phyloP scores from a whole-genome alignment of 2,329 filamentous ascomycete genomes.

The Apiospora sp. region DNA sequence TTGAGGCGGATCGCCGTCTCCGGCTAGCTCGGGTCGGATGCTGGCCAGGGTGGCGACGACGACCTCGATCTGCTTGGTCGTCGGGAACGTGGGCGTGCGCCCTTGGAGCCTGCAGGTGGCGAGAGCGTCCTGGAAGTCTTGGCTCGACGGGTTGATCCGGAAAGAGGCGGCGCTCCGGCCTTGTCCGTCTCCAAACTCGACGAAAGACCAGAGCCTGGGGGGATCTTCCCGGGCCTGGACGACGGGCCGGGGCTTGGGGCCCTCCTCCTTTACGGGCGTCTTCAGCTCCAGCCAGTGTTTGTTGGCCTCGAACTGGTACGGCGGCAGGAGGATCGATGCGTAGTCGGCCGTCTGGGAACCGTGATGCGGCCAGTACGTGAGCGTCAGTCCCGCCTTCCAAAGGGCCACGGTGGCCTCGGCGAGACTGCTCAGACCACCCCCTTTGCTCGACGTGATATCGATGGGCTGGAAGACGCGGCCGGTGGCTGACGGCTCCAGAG shows the following conservation, averaged over 20 bases:
- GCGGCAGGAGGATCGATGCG: constrained; percentile 43
- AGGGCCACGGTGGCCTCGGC: constrained; percentile 40
- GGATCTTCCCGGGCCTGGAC: not conserved
- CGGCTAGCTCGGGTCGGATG: constrained; percentile 32
- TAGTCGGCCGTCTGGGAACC: constrained; percentile 36
- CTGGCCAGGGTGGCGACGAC: constrained; percentile 42
- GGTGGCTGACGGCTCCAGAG: not conserved
- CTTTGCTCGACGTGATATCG: constrained; percentile 37
- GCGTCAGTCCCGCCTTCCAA: constrained; percentile 50
- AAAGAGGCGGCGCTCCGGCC: constrained; percentile 45
- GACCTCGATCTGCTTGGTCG: constrained; percentile 46
- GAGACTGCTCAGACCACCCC: constrained; percentile 33
- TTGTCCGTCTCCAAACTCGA: constrained; percentile 36
- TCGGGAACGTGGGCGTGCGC: constrained; percentile 49
- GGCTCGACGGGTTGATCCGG: constrained; percentile 48
- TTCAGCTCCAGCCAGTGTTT: constrained; percentile 49
- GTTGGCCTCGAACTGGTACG: constrained; percentile 52
- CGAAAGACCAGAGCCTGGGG: constrained; percentile 30
- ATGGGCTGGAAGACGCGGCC: constrained; percentile 4
- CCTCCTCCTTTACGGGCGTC: not conserved
- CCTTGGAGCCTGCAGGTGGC: constrained; percentile 48
- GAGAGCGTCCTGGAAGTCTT: constrained; percentile 45
- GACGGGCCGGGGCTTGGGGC: too few species aligned
- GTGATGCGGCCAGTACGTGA: constrained; percentile 49
- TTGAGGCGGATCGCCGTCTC: too few species aligned